Evolutionary conservation across 1,139 yeast species (phyloP), one percentile per base, ranked within the genome.

Genomic region (Hyphopichia burtonii): DNA sequence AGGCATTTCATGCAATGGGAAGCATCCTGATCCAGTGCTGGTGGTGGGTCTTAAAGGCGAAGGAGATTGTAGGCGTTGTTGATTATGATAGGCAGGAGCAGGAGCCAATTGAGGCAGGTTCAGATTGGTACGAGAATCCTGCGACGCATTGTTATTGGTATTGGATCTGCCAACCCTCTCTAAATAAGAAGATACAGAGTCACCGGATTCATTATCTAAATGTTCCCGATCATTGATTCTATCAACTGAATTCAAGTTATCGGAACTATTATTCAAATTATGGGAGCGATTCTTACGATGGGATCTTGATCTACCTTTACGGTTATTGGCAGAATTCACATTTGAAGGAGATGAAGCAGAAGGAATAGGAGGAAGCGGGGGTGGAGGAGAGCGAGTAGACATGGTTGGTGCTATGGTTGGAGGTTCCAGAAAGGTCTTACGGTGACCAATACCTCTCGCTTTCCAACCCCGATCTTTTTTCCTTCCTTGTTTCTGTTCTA

Each of bases 41-140:
- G n/a, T 12, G 5, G 22, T 12, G 3, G 34, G 16, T 8, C 16
- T 11, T 12, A 33, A 17, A 8, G 25, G 25, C 3, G 25, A 20
- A 19, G 36, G 36, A 5, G 36, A 33, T 33, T 33, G 36, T n/a
- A 33, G 36, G 20, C 27, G 36, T 19, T 11, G 17, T 14, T 33
- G 28, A 16, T 25, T 10, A 9, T 25, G 12, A 25, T 25, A 10
- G 11, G 28, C 11, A 25, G 28, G 12, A 4, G 28, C 11, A 10
- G 28, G 28, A 10, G n/a, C 28, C 6, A 30, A 6, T 31, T 31
- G 20, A 11, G 34, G 34, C 34, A 31, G 34, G 17, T 14, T n/a
- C 34, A 31, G 34, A 17, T 14, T 30, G 3, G 17, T 17, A 30
- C 32, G 16, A 30, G 12, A 5, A 11, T 15, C 32, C 7, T 7